Base-by-base conservation (phyloP, 2,329 filamentous ascomycete genomes). In the Aspergillus ochraceus region DNA sequence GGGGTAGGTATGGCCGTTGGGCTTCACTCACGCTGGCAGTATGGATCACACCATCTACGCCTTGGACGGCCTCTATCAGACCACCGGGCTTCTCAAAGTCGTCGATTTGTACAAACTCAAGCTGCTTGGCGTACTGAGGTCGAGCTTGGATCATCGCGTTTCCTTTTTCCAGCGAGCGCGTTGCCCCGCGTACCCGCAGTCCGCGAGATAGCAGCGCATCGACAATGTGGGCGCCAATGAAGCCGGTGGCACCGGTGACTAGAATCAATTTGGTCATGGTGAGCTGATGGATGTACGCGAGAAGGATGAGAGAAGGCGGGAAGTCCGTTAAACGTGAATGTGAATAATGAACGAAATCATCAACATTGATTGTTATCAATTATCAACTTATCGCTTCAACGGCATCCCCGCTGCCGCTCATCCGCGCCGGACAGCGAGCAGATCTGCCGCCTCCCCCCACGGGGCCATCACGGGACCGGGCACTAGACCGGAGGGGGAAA, bases 31-130 rank as follows among this genome's bases (percentile, higher is more conserved):
- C 77, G 58, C 78, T 81, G 6, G 80, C 80, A 1, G 77, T 72
- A 51, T 82, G 80, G 17, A 82, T 76, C 0, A 82, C 71, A 0
- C 69, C 77, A 19, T 81, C 77, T 2, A 82, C 71, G 1, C 70
- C 79, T 12, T 79, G 68, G 30, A 80, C 72, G 0, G 73, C 75
- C 2, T 77, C 70, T 4, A 68, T 63, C 5, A 81, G 74, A 1
- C 74, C 76, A 0, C 73, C 73, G 0, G 70, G 67, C 0, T 73
- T 70, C 11, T 76, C 69, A 54, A 83, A 80, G 55, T 82, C 80
- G 4, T 71, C 61, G 0, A 82, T 73, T 24, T 76, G 67, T 2
- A 81, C 73, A 49, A 81, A 80, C 36, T 80, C 76, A 12, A 82
- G 70, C 19, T 68, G 70, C 0, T 61, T 68, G 4, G 66, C 62